Base-by-base conservation (phyloP, 2,329 filamentous ascomycete species). In the Apiospora aurea region DNA sequence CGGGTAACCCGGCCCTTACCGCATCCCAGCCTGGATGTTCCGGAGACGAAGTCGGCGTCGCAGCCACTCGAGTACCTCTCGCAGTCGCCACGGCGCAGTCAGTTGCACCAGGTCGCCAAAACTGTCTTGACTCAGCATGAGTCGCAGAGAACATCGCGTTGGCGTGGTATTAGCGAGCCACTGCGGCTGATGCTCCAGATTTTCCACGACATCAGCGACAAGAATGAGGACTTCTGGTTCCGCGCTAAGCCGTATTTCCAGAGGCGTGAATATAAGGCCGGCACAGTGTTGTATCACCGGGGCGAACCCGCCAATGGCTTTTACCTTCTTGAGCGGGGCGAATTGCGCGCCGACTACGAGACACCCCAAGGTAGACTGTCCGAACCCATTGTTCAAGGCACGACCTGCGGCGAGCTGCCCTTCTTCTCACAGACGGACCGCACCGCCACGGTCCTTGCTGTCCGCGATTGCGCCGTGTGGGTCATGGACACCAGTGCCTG, bases 181-280 rank as follows among this genome's bases (percentile, higher is more conserved):
- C 89, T 98, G 10, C 93, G 94, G 1, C 90, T 99, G 67, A 94
- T 99, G 81, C 88, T 99, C 34, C 96, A 98, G 80, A 94, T 96
- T n/a, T 98, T 99, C 83, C 93, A 96, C 79, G 93, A 94, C 64
- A 85, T 98, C 16, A 97, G 94, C 69, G 86, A 90, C 70, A 91
- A 93, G 81, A 96, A 96, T 78, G 95, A 97, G 81, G 95, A 98
- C 81, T 98, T 98, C 80, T 99, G 96, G 96, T 96, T 95, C 82
- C 90, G 90, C 1, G 92, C 91, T 0, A 90, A 90, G 5, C 85
- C 89, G 0, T 98, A 93, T 83, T 98, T 99, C 79, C 83, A 85
- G 51, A 89, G 90, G 64, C 89, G 89, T 74, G 89, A 92, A 73
- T 94, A 92, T 74, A 76, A 87, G 0, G 87, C 91, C 0, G 94